A percentile compares a stretch with the other conserved stretches of the same genome.
These are phyloP conservation scores for Prunus mongolica DNA, from an alignment of 306 rosid genomes.

Conservation along the genomic window DNA sequence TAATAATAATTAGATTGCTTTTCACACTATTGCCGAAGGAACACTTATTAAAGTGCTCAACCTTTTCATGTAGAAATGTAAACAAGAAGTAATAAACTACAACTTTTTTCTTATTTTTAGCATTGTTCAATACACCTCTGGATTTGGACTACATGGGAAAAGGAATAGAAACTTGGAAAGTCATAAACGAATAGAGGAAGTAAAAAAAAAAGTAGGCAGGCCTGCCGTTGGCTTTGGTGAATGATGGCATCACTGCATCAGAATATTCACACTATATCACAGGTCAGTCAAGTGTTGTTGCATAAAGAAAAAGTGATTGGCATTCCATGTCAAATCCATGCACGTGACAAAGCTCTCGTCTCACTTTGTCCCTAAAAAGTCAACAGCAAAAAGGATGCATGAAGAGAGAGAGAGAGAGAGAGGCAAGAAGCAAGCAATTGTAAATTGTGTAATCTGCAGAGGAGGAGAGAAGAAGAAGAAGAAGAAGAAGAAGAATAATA, in stretches of 20 bases:
- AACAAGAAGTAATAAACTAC: too few relatives aligned
- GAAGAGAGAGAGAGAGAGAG: not conserved
- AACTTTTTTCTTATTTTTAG: not conserved
- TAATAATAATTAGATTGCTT: too few relatives aligned
- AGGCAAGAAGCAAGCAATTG: too few relatives aligned
- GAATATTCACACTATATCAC: slow-evolving; percentile 40
- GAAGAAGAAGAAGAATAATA: slow-evolving; percentile 5
- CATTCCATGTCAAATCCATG: slow-evolving; percentile 64
- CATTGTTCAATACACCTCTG: not conserved
- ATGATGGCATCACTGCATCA: slow-evolving; percentile 15
- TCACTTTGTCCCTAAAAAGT: slow-evolving; percentile 18
- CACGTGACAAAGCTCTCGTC: slow-evolving; percentile 46
- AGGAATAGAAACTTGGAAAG: not conserved
- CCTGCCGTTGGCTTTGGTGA: not conserved
- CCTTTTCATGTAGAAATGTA: too few relatives aligned
- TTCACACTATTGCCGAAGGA: too few relatives aligned
- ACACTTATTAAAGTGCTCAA: too few relatives aligned
- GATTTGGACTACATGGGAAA: not conserved
- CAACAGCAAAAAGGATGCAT: slow-evolving; percentile 23
- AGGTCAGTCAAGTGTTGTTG: not conserved
- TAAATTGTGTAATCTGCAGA: not conserved
- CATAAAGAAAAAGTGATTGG: slow-evolving; percentile 17
- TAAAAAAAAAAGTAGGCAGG: not conserved
- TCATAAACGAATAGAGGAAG: not conserved
- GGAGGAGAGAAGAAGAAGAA: not conserved